Evolutionary conservation across 805 yeast species (phyloP).

Genomic region (Yarrowia sp.): DNA sequence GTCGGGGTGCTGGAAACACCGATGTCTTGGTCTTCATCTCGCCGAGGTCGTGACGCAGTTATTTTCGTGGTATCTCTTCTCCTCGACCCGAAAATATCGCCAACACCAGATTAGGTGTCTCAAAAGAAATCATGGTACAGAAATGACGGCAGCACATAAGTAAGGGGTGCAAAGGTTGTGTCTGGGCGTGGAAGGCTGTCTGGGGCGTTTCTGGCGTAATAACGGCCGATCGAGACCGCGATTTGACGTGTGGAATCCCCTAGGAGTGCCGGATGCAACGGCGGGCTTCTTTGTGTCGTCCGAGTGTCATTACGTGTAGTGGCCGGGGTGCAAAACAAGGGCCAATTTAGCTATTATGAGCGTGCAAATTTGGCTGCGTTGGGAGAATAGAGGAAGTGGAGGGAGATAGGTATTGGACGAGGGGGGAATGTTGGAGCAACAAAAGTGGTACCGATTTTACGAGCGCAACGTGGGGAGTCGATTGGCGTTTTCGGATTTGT

Average conservation of each 20-base stretch:
- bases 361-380: background rate
- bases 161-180: background rate
- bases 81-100: too few relatives aligned
- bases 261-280: background rate
- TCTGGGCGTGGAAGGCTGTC: background rate
- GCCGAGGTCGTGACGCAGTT: too few relatives aligned
- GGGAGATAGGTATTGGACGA: background rate
- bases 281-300: background rate
- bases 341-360: too few relatives aligned
- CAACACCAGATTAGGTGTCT: too few relatives aligned
- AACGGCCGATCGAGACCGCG: background rate
- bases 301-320: background rate
- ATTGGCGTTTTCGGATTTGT: background rate
- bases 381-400: background rate
- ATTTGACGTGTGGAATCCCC: background rate
- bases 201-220: background rate
- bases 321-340: too few relatives aligned
- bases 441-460: too few relatives aligned
- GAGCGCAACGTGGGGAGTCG: background rate
- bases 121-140: conserved; percentile 6
- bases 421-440: background rate
- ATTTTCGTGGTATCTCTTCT: too few relatives aligned
- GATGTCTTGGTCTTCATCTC: too few relatives aligned
- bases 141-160: background rate
- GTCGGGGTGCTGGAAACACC: too few relatives aligned